phyloP scores from a whole-genome alignment of 129 eudicot species.

The Scalesia atractyloides region DNA sequence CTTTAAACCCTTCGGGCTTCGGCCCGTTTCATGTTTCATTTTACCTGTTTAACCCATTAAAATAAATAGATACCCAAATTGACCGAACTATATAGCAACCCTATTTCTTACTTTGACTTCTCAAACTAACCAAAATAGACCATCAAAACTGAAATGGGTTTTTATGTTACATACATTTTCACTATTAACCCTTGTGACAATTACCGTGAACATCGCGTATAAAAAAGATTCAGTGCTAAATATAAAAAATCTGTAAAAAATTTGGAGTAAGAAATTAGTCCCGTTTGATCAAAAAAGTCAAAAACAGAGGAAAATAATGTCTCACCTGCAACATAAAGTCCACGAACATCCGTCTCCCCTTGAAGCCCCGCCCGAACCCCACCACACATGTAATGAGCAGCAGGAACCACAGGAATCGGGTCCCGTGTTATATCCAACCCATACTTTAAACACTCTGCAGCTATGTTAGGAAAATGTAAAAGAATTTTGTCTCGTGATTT shows the following conservation, averaged over 20 bases:
- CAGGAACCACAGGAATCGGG: conserved; percentile 99
- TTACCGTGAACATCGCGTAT: not conserved
- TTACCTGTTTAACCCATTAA: not conserved
- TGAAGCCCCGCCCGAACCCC: conserved; percentile 98
- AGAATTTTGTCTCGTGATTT: conserved; percentile 67
- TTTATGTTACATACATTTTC: not conserved
- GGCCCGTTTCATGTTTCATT: not conserved
- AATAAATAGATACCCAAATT: not conserved
- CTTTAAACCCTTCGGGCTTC: not conserved
- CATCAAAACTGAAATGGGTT: not conserved
- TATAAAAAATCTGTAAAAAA: not conserved
- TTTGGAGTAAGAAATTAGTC: not conserved
- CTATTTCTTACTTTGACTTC: conserved; percentile 19
- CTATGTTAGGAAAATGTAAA: conserved; percentile 92
- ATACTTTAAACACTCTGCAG: conserved; percentile 76
- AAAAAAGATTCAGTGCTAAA: not conserved
- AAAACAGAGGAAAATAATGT: conserved; percentile 13
- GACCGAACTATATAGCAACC: conserved; percentile 12
- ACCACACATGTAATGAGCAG: conserved; percentile 99
- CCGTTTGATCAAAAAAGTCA: conserved; percentile 12
- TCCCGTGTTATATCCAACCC: conserved; percentile 85
- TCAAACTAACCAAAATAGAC: conserved; percentile 2
- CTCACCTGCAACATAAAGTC: conserved; percentile 90
- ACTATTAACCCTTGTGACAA: not conserved
- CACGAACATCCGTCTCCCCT: conserved; percentile 87